Evolutionary conservation across 1,139 yeast species (phyloP).

Genomic region (Chernovozyma sophiae-reginae): DNA sequence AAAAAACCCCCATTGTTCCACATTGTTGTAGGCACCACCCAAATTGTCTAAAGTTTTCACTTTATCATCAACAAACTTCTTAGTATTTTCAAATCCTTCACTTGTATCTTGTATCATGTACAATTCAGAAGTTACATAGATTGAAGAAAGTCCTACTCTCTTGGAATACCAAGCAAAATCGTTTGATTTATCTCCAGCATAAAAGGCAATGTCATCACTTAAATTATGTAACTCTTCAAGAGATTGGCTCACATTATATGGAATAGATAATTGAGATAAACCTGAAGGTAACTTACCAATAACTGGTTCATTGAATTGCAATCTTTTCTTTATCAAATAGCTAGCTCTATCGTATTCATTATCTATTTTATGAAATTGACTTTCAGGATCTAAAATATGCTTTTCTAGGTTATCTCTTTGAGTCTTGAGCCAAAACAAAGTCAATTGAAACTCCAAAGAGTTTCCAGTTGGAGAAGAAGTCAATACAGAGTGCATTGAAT

Average conservation of each 20-base stretch:
- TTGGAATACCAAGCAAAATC: slow-evolving; percentile 95
- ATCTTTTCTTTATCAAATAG: slow-evolving; percentile 55
- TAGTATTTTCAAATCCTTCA: slow-evolving; percentile 49
- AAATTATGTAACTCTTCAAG: slow-evolving; percentile 67
- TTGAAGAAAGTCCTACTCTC: slow-evolving; percentile 62
- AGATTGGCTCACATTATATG: slow-evolving; percentile 47
- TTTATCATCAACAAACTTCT: slow-evolving; percentile 60
- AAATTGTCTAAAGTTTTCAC: slow-evolving; percentile 50
- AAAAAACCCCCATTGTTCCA: slow-evolving; percentile 74
- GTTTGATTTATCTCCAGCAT: slow-evolving; percentile 76
- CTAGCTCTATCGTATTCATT: slow-evolving; percentile 59
- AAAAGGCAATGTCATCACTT: slow-evolving; percentile 78
- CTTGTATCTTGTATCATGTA: slow-evolving; percentile 81
- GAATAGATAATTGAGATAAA: slow-evolving; percentile 51
- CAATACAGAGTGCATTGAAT: slow-evolving; percentile 62
- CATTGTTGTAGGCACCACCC: slow-evolving; percentile 58
- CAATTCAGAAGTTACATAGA: slow-evolving; percentile 71
- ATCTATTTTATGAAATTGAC: slow-evolving; percentile 22
- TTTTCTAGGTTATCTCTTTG: slow-evolving; percentile 31
- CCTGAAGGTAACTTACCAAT: slow-evolving; percentile 44
- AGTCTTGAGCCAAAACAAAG: slow-evolving; percentile 38
- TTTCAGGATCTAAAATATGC: slow-evolving; percentile 26
- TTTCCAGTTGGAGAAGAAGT: slow-evolving; percentile 27
- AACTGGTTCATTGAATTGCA: slow-evolving; percentile 58
- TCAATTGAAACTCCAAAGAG: slow-evolving; percentile 44